These are phyloP conservation scores for Takashimella koratensis DNA, from an alignment of 1,284 basidiomycete species.

Conservation along the genomic window DNA sequence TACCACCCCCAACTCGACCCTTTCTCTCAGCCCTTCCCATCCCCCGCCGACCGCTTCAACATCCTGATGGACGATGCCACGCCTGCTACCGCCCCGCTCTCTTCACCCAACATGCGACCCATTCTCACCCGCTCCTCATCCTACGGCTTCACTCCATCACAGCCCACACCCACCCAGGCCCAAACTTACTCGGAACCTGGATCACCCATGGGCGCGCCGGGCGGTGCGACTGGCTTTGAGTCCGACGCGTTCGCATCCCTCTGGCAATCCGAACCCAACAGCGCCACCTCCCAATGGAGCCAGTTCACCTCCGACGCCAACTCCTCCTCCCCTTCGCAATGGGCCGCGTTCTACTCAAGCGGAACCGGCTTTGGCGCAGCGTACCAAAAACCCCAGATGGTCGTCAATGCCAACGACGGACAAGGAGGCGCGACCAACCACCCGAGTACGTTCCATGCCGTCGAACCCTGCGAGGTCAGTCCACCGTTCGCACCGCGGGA, in stretches of 20 bases:
- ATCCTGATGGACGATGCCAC: background rate
- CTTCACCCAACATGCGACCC: background rate
- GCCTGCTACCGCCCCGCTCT: background rate
- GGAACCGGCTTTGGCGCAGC: background rate
- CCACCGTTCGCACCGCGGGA: background rate
- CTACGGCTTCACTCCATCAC: background rate
- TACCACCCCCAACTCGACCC: constrained; percentile 1
- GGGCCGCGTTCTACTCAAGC: background rate
- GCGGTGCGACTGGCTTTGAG: background rate
- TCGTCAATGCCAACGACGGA: background rate
- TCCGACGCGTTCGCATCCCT: background rate
- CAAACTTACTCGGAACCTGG: background rate
- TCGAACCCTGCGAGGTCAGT: background rate
- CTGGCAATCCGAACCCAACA: background rate
- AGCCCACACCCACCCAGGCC: background rate
- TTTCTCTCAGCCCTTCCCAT: constrained; percentile 8
- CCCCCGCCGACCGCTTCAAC: constrained; percentile 1
- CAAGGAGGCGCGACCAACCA: background rate
- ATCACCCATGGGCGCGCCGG: background rate
- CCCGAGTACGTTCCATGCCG: background rate
- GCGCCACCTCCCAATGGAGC: background rate
- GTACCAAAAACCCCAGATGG: background rate
- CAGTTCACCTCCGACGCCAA: background rate
- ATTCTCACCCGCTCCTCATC: background rate
- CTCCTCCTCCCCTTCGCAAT: background rate